Percentiles rank a stretch among this genome's conserved stretches.
Conservation (phyloP, 257 asterid genomes). For the Ajuga chamaepitys region DNA sequence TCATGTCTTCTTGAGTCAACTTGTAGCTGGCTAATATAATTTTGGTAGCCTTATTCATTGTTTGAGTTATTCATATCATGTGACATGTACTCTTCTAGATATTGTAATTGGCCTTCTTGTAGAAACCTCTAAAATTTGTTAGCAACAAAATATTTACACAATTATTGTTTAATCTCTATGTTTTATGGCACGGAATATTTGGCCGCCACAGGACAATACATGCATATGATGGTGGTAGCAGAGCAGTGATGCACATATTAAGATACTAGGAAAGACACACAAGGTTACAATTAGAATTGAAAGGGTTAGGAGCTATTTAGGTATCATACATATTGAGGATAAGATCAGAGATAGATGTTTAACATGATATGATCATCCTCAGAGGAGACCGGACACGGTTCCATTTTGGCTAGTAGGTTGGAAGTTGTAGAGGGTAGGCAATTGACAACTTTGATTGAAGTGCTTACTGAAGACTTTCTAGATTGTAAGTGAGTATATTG, state of each 20-base stretch:
- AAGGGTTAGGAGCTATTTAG: neutral
- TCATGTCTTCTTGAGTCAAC: neutral
- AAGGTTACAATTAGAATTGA: neutral
- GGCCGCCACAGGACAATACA: neutral
- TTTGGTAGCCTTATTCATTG: neutral
- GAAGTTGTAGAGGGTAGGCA: neutral
- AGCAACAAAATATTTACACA: neutral
- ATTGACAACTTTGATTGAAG: neutral
- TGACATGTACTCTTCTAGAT: neutral
- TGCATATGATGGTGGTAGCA: neutral
- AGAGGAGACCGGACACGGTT: neutral
- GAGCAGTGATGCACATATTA: neutral
- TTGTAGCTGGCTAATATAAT: neutral
- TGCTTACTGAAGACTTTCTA: neutral
- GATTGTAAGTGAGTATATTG: neutral
- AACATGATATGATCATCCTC: neutral
- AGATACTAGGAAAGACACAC: neutral
- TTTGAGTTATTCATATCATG: neutral
- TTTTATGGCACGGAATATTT: neutral
- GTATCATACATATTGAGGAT: neutral
- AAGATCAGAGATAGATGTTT: neutral
- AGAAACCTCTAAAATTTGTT: neutral
- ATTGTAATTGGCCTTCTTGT: neutral
- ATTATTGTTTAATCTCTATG: neutral
- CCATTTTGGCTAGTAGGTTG: neutral